phyloP scores from a whole-genome alignment of 768 basidiomycete genomes.

The Tylopilus vinaceipallidus region DNA sequence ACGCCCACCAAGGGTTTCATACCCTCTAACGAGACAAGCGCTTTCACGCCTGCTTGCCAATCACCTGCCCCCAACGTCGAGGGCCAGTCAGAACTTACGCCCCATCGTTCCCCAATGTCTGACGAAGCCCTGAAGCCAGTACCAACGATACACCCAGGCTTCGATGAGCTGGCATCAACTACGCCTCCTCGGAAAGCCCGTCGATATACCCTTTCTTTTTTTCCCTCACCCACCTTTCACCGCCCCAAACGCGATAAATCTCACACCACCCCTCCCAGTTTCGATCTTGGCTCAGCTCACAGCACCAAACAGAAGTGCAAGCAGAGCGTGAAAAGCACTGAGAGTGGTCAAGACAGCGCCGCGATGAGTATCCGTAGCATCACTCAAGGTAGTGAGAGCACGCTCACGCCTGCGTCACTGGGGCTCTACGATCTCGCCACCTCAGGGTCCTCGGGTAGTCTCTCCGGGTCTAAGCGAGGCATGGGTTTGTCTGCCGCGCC shows the following conservation, averaged over 20 bases:
- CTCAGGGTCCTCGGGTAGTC: conserved; percentile 3
- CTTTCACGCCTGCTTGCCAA: neutral
- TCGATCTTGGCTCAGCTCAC: neutral
- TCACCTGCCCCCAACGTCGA: neutral
- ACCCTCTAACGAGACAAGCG: neutral
- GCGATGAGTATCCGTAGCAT: conserved; percentile 22
- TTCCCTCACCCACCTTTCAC: conserved; percentile 20
- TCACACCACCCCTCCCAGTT: neutral
- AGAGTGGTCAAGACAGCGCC: conserved; percentile 19
- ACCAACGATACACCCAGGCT: neutral
- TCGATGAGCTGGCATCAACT: neutral
- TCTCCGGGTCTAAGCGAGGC: neutral
- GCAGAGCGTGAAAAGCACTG: neutral
- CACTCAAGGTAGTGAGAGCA: conserved; percentile 21
- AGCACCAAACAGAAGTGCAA: neutral
- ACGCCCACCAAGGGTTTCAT: neutral
- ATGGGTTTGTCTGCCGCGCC: conserved; percentile 8
- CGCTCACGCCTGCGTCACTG: conserved; percentile 7
- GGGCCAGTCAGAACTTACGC: neutral
- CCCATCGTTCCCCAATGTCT: neutral
- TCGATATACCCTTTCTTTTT: conserved; percentile 26
- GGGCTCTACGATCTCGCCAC: conserved; percentile 9
- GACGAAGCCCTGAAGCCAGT: neutral
- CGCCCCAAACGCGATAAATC: conserved; percentile 21
- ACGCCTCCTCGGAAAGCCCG: conserved; percentile 11